phyloP scores from a whole-genome alignment of 2,329 filamentous ascomycete genomes.

The Xylaria sp. region DNA sequence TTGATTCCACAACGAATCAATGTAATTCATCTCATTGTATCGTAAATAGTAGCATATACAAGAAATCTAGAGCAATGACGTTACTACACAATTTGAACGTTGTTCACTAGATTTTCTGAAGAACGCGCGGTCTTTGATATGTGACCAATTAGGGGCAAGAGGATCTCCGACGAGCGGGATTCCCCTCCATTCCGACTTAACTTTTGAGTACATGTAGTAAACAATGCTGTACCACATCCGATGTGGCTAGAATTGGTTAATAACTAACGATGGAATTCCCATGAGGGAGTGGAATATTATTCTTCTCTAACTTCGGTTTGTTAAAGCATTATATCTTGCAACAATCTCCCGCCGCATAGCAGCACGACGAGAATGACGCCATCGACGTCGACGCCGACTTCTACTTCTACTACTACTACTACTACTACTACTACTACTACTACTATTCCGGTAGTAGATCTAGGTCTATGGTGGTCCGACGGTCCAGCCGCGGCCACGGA shows the following conservation, averaged over 20 bases:
- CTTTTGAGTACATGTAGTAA: background rate
- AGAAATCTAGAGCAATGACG: background rate
- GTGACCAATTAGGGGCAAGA: constrained; percentile 15
- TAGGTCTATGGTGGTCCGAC: constrained; percentile 43
- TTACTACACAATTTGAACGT: background rate
- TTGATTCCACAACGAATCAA: background rate
- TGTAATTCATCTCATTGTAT: background rate
- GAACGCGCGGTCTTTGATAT: too few relatives aligned
- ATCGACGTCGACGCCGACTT: constrained; percentile 15
- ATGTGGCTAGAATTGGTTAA: background rate
- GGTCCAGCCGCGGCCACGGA: constrained; percentile 40
- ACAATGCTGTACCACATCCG: background rate
- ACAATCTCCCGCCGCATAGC: background rate
- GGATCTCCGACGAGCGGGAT: background rate
- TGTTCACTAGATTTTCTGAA: background rate
- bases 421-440: too few relatives aligned
- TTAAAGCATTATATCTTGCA: background rate
- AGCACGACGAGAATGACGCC: background rate
- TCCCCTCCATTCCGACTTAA: constrained; percentile 9
- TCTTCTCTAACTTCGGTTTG: background rate
- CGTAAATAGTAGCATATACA: background rate
- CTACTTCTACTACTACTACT: too few relatives aligned
- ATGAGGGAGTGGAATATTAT: background rate
- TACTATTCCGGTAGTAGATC: constrained; percentile 45
- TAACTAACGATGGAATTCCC: background rate